These are phyloP conservation scores for Picea mariana DNA, from an alignment of 83 land plant genomes.

Conservation along the genomic window DNA sequence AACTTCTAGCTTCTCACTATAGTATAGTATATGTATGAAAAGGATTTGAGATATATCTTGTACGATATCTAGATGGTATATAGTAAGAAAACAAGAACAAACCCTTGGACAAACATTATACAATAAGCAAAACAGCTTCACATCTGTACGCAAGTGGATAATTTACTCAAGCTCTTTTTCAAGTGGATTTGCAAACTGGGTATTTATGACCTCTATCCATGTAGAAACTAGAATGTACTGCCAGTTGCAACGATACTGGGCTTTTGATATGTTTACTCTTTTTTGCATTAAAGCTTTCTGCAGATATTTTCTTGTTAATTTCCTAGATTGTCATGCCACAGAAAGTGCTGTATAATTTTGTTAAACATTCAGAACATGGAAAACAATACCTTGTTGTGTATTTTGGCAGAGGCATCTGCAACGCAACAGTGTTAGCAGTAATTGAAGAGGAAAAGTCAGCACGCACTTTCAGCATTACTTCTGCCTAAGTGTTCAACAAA, in stretches of 20 bases:
- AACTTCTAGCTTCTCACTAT: neutral
- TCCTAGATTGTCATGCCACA: neutral
- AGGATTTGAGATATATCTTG: neutral
- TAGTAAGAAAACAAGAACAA: neutral
- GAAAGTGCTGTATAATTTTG: neutral
- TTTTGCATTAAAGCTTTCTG: neutral
- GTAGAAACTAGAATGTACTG: neutral
- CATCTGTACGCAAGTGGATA: neutral
- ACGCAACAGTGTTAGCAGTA: slow-evolving; percentile 81
- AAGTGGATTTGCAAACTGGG: neutral
- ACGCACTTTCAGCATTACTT: slow-evolving; percentile 82
- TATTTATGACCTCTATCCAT: neutral
- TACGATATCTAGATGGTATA: neutral
- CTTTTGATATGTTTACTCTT: neutral
- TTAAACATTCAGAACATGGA: neutral
- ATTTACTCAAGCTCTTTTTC: neutral
- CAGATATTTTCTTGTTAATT: neutral
- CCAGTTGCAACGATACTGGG: neutral
- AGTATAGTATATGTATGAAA: neutral
- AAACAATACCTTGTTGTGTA: slow-evolving; percentile 73
- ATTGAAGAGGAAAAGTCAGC: slow-evolving; percentile 83
- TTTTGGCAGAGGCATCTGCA: slow-evolving; percentile 86
- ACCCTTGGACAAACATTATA: neutral
- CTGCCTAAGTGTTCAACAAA: slow-evolving; percentile 55
- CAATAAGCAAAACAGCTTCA: neutral